Base-by-base conservation (phyloP, 1,139 yeast genomes). In the Citeromyces hawaiiensis region DNA sequence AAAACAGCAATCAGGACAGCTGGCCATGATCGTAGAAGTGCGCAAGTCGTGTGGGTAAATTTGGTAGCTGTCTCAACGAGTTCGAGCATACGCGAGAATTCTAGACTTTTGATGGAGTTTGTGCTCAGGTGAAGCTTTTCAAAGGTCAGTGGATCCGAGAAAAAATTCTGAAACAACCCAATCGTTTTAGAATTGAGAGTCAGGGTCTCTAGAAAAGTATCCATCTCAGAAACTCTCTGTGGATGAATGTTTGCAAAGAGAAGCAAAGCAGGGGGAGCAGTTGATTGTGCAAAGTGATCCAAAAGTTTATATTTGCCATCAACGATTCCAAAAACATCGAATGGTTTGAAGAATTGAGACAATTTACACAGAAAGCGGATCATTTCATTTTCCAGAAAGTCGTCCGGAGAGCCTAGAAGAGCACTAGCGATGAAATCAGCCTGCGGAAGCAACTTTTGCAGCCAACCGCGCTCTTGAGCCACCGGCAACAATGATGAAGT, bases 211-310 rank as follows among this genome's bases (percentile, higher is more conserved):
- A 47, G 38, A 30, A 51, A 45, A 1, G 19, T 23, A 10, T 16
- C 29, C 8, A 14, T 19, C 7, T n/a, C 13, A 13, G 18, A 7
- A 1, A 21, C 16, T 42, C 42, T 3, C 7, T 34, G 17, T n/a
- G 54, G 47, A 33, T 52, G 44, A 3, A 53, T 38, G n/a, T 47
- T 44, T 1, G 51, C 36, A 8, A 56, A 41, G 9, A 56, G 43
- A 17, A 37, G 44, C 0, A 37, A 35, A 1, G 54, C 47, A 11
- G 36, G 8, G 17, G 30, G 36, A 2, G 19, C 15, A 10, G n/a
- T 36, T 25, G 8, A 31, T n/a, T 14, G 38, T 4, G 32, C 29
- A 25, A 23, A 21, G 23, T 36, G 33, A 33, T 47, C 43, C 2
- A 54, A 8, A 5, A 56, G 39, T 2, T 46, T 16, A 36, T 42